phyloP scores from a whole-genome alignment of 2,329 filamentous ascomycete species.

The Aspergillus proliferans region DNA sequence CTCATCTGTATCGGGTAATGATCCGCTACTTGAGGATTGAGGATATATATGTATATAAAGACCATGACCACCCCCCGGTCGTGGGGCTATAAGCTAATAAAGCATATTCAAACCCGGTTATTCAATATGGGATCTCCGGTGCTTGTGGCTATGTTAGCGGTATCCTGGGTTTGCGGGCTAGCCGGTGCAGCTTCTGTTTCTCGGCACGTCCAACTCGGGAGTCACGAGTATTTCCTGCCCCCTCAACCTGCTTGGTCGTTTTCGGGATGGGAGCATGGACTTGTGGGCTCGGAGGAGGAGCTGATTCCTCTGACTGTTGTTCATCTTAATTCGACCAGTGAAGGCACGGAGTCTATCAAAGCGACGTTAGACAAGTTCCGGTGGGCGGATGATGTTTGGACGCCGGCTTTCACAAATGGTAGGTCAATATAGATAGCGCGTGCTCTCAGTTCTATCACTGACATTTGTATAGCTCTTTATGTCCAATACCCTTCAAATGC shows the following conservation, averaged over 20 bases:
- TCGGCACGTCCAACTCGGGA: background rate
- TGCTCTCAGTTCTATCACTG: conserved; percentile 1
- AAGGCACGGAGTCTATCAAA: background rate
- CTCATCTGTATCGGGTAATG: no score
- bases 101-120: no score
- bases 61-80: no score
- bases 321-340: background rate
- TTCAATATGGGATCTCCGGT: no score
- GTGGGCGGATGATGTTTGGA: conserved; percentile 9
- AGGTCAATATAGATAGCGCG: background rate
- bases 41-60: no score
- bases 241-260: background rate
- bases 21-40: no score
- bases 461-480: background rate
- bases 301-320: background rate
- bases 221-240: background rate
- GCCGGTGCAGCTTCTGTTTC: background rate
- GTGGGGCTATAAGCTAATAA: no score
- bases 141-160: background rate
- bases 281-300: background rate
- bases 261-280: background rate
- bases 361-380: conserved; percentile 4
- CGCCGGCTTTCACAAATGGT: conserved; percentile 3
- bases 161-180: background rate
- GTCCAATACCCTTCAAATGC: background rate